phyloP scores from a whole-genome alignment of 2,329 filamentous ascomycete genomes.

The Aspergillus piperis region DNA sequence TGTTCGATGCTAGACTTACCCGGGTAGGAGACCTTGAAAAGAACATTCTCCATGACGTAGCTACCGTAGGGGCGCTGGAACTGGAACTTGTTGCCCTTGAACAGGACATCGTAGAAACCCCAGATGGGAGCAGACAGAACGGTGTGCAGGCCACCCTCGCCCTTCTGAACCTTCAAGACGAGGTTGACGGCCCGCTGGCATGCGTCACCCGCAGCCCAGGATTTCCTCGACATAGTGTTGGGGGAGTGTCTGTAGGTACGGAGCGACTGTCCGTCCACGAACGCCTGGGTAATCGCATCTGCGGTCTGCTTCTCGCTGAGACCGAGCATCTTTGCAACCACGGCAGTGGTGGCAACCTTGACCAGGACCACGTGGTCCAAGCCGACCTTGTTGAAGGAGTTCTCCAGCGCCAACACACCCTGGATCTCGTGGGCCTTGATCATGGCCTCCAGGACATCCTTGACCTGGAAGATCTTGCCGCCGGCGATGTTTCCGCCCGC shows the following conservation, averaged over 20 bases:
- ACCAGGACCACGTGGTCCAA: conserved; percentile 97
- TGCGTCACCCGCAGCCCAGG: conserved; percentile 96
- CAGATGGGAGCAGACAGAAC: conserved; percentile 89
- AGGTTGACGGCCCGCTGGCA: conserved; percentile 95
- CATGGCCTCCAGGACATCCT: conserved; percentile 93
- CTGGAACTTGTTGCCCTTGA: conserved; percentile 92
- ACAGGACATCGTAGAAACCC: conserved; percentile 99
- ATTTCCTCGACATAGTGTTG: conserved; percentile 99
- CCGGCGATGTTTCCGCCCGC: conserved; percentile 72
- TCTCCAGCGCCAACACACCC: conserved; percentile 92
- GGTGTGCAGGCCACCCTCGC: conserved; percentile 86
- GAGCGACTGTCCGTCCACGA: conserved; percentile 93
- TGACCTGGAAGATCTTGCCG: conserved; percentile 81
- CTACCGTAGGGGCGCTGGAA: conserved; percentile 96
- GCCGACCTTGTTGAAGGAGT: conserved; percentile 98
- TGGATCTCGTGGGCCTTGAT: conserved; percentile 99
- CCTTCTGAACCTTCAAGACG: conserved; percentile 85
- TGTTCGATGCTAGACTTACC: conserved; percentile 54
- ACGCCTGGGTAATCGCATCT: conserved; percentile 94
- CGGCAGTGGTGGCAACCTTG: conserved; percentile 93
- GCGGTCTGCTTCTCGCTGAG: conserved; percentile 87
- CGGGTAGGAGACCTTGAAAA: conserved; percentile 99
- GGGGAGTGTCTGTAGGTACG: conserved; percentile 96
- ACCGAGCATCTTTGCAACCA: conserved; percentile 93
- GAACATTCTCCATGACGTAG: conserved; percentile 99